Evolutionary conservation across 116 monocot species (phyloP).

Genomic region (Cymodocea nodosa): DNA sequence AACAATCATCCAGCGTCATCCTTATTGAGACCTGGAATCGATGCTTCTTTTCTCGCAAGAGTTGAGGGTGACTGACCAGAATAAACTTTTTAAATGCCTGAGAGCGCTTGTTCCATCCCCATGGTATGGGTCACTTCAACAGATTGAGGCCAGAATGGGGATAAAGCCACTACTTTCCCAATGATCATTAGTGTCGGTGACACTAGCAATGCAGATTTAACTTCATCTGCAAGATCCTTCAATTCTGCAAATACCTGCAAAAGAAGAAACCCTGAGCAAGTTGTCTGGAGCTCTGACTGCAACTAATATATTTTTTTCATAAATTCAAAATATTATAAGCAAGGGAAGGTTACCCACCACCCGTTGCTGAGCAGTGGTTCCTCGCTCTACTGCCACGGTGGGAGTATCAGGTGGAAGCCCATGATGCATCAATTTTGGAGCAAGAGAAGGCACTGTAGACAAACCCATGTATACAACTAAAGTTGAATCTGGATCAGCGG

Average conservation of each 20-base stretch:
- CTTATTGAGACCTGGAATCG: neutral
- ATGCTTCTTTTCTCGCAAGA: neutral
- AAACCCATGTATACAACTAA: constrained; percentile 94
- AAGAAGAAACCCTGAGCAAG: neutral
- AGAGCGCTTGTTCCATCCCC: neutral
- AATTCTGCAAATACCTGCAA: constrained; percentile 69
- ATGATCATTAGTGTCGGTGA: constrained; percentile 83
- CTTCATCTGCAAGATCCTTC: constrained; percentile 49
- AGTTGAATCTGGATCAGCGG: constrained; percentile 77
- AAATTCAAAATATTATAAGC: too few species aligned
- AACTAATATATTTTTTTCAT: too few species aligned
- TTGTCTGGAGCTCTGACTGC: neutral
- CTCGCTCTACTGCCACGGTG: constrained; percentile 83
- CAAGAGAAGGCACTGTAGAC: constrained; percentile 66
- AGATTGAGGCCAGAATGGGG: constrained; percentile 53
- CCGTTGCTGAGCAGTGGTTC: constrained; percentile 86
- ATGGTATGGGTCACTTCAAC: neutral
- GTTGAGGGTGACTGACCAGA: neutral
- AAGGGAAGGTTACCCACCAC: constrained; percentile 24
- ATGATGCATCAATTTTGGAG: constrained; percentile 47
- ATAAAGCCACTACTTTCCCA: constrained; percentile 67
- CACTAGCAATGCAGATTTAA: constrained; percentile 46
- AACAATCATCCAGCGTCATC: too few species aligned
- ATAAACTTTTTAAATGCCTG: neutral
- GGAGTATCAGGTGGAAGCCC: constrained; percentile 69